Evolutionary conservation across 257 asterid species (phyloP).

Genomic region (Salvia hispanica): DNA sequence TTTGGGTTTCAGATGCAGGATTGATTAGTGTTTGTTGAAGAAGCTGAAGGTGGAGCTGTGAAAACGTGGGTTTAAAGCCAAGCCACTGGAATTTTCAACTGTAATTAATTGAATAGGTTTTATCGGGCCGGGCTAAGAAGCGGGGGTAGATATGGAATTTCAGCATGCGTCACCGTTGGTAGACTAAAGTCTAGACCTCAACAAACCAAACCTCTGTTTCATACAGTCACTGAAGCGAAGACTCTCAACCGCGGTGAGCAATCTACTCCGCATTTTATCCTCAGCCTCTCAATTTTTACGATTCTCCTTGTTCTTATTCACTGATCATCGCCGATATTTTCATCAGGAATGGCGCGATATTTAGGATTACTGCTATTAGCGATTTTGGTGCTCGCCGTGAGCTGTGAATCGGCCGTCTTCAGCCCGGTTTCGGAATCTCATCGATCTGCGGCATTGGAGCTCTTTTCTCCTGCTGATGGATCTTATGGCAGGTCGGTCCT

Average conservation of each 20-base stretch:
- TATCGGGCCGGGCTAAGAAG: neutral
- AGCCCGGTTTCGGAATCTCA: constrained; percentile 74
- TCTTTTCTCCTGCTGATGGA: constrained; percentile 57
- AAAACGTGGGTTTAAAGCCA: constrained; percentile 41
- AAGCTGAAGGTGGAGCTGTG: constrained; percentile 16
- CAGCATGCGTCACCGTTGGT: constrained; percentile 30
- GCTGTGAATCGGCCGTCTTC: constrained; percentile 67
- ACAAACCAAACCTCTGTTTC: constrained; percentile 1
- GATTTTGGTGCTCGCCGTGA: constrained; percentile 45
- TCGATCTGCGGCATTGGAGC: constrained; percentile 87
- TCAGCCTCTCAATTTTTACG: neutral
- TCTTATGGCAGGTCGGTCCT: constrained; percentile 62
- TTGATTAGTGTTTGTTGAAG: neutral
- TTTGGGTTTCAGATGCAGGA: neutral
- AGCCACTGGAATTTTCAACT: constrained; percentile 22
- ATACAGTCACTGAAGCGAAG: constrained; percentile 34
- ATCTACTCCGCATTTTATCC: neutral
- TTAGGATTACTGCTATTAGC: constrained; percentile 53
- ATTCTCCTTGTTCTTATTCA: constrained; percentile 13
- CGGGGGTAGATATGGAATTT: constrained; percentile 35
- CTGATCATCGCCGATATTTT: neutral
- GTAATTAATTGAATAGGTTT: neutral
- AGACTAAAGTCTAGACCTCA: constrained; percentile 25
- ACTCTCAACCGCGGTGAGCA: constrained; percentile 33
- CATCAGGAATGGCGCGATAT: constrained; percentile 59